phyloP scores from a whole-genome alignment of 495 filamentous ascomycete genomes.

The Penicillium bovifimosum region DNA sequence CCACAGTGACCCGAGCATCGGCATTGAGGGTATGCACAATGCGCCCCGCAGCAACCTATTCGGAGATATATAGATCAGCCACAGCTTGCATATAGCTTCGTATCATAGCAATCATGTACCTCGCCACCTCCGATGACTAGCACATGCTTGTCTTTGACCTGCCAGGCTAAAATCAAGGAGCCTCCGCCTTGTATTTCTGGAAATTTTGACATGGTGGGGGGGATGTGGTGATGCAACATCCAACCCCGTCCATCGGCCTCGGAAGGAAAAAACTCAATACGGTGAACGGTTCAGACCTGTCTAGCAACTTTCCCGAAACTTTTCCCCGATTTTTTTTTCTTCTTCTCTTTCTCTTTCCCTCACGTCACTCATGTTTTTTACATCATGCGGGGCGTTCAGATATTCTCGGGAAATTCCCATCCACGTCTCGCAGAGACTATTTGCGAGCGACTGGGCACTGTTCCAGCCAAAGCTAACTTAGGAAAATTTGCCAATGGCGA shows the following conservation, averaged over 20 bases:
- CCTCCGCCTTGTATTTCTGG: constrained; percentile 83
- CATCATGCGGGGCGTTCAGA: constrained; percentile 60
- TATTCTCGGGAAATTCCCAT: constrained; percentile 68
- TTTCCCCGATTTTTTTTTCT: constrained; percentile 18
- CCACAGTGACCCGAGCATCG: constrained; percentile 81
- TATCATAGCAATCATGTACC: constrained; percentile 41
- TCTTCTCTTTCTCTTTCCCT: constrained; percentile 6
- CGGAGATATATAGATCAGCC: constrained; percentile 11
- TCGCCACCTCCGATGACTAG: constrained; percentile 91
- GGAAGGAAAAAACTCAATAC: constrained; percentile 4
- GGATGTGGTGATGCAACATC: constrained; percentile 1
- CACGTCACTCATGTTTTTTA: constrained; percentile 12
- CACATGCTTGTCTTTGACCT: constrained; percentile 75
- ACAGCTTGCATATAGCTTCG: neutral
- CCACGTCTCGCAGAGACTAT: constrained; percentile 63
- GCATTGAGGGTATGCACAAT: constrained; percentile 91
- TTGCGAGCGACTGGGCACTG: constrained; percentile 65
- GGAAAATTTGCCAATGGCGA: constrained; percentile 84
- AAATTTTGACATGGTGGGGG: constrained; percentile 55
- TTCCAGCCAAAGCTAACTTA: constrained; percentile 57
- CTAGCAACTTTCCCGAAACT: constrained; percentile 11
- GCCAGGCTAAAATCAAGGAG: constrained; percentile 91
- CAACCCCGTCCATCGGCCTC: neutral
- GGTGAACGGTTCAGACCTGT: constrained; percentile 13
- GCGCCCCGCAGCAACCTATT: constrained; percentile 86